A percentile compares a stretch with the other conserved stretches of the same genome.
These are phyloP conservation scores for Alternaria metachromatica DNA, from an alignment of 2,329 filamentous ascomycete genomes.

Conservation along the genomic window DNA sequence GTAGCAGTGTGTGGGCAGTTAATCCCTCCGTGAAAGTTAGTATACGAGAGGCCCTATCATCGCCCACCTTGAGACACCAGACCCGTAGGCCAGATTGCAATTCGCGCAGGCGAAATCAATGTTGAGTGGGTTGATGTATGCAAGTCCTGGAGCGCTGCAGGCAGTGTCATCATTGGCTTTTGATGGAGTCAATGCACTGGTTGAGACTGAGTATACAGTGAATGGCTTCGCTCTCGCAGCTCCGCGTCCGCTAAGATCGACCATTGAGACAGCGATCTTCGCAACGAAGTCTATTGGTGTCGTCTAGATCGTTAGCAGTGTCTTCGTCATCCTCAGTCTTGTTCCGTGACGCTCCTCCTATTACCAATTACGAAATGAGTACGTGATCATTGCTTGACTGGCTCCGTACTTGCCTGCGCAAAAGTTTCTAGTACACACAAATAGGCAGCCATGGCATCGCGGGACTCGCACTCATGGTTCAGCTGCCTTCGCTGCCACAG, in stretches of 20 bases:
- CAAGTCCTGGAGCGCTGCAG: background rate
- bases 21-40: background rate
- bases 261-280: background rate
- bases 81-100: background rate
- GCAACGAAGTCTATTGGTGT: background rate
- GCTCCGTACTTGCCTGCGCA: background rate
- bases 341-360: no score
- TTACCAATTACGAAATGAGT: background rate
- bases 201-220: background rate
- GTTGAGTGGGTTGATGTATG: background rate
- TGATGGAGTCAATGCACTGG: background rate
- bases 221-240: background rate
- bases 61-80: background rate
- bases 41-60: background rate
- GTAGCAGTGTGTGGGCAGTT: background rate
- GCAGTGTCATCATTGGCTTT: background rate
- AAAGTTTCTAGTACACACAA: no score
- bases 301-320: background rate
- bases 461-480: no score
- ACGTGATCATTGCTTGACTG: background rate
- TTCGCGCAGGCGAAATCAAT: background rate
- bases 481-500: no score
- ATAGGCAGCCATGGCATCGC: no score
- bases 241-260: background rate
- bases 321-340: background rate